Evolutionary conservation across 1,284 basidiomycete species (phyloP).

Genomic region (Blastosporella zonata): DNA sequence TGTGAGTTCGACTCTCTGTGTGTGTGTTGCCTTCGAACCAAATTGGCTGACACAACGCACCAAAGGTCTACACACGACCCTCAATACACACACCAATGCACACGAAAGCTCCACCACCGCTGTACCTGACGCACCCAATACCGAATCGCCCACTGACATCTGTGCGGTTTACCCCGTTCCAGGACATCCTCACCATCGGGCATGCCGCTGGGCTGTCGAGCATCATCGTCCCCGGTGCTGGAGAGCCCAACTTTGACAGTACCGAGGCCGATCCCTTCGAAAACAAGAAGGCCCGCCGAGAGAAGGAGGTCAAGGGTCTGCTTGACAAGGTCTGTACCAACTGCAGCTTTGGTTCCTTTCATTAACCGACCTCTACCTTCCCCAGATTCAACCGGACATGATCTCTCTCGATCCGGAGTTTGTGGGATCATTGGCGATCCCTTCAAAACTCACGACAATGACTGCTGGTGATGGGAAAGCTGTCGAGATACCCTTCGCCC

Average conservation of each 20-base stretch:
- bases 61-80: conserved; percentile 68
- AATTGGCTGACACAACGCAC: conserved; percentile 5
- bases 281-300: conserved; percentile 75
- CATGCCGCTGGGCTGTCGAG: conserved; percentile 77
- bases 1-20: too few species aligned
- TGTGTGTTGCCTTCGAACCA: not conserved
- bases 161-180: conserved; percentile 86
- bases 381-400: conserved; percentile 88
- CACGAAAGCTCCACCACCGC: conserved; percentile 57
- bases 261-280: conserved; percentile 95
- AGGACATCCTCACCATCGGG: conserved; percentile 84
- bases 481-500: conserved; percentile 61
- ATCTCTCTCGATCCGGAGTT: conserved; percentile 90
- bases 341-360: not conserved
- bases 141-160: conserved; percentile 67
- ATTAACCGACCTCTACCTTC: not conserved
- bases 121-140: conserved; percentile 84
- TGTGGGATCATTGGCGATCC: conserved; percentile 69
- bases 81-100: conserved; percentile 56
- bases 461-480: conserved; percentile 42
- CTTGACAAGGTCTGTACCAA: conserved; percentile 75
- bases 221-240: conserved; percentile 87
- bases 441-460: conserved; percentile 55
- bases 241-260: conserved; percentile 95
- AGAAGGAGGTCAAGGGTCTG: conserved; percentile 88